phyloP scores from a whole-genome alignment of 2,329 filamentous ascomycete genomes.

The Cyanodermella asteris region DNA sequence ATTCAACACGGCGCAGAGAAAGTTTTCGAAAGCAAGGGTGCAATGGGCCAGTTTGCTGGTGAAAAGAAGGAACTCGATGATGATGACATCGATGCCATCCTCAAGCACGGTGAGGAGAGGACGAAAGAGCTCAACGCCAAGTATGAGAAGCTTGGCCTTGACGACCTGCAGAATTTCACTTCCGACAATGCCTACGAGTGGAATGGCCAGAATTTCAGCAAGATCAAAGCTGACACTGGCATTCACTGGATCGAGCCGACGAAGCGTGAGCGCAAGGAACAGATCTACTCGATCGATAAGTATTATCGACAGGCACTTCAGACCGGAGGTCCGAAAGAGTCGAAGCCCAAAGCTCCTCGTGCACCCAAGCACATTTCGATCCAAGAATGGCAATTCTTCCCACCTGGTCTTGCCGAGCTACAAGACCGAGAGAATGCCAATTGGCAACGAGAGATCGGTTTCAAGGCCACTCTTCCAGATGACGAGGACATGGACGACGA shows the following conservation, averaged over 20 bases:
- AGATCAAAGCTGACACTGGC: constrained; percentile 75
- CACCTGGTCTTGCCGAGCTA: constrained; percentile 57
- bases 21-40: constrained; percentile 58
- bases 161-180: constrained; percentile 92
- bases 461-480: constrained; percentile 78
- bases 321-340: constrained; percentile 58
- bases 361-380: constrained; percentile 81
- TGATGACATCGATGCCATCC: constrained; percentile 74
- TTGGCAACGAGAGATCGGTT: constrained; percentile 88
- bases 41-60: constrained; percentile 36
- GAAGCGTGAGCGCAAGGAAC: constrained; percentile 95
- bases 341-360: constrained; percentile 86
- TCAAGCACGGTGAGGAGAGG: constrained; percentile 66
- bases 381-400: constrained; percentile 97
- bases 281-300: constrained; percentile 95
- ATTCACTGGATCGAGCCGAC: constrained; percentile 95
- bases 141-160: constrained; percentile 90
- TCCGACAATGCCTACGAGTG: constrained; percentile 96
- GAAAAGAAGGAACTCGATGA: constrained; percentile 51
- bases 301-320: constrained; percentile 88
- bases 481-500: constrained; percentile 72
- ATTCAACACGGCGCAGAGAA: constrained; percentile 97
- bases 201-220: constrained; percentile 89
- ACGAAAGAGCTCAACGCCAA: constrained; percentile 80
- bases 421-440: constrained; percentile 93